A percentile compares a stretch with the other conserved stretches of the same genome.
These are phyloP conservation scores for Trametes cingulata DNA, from an alignment of 768 basidiomycete genomes.

Conservation along the genomic window DNA sequence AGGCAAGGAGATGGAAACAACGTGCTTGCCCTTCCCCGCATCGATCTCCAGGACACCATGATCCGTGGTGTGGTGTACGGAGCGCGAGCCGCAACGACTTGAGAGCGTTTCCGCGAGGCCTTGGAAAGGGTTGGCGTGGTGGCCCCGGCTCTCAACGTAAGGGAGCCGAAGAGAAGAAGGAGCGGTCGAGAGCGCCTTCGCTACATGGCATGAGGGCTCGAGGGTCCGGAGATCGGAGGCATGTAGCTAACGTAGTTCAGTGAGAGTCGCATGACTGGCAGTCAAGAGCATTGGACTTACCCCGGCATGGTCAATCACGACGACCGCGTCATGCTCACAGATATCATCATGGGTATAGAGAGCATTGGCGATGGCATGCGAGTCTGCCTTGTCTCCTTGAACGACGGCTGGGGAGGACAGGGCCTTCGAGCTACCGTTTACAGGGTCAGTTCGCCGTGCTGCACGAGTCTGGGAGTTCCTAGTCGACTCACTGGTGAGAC, in stretches of 20 bases:
- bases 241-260: conserved; percentile 50
- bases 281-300: conserved; percentile 42
- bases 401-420: conserved; percentile 33
- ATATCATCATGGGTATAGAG: conserved; percentile 40
- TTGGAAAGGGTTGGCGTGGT: conserved; percentile 31
- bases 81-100: conserved; percentile 52
- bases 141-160: conserved; percentile 44
- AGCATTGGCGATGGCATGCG: conserved; percentile 37
- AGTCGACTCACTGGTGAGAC: conserved; percentile 51
- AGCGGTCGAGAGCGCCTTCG: conserved; percentile 47
- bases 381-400: conserved; percentile 17
- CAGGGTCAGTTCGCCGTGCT: neutral
- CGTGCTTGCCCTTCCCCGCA: conserved; percentile 56
- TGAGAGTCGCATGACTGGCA: neutral
- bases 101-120: conserved; percentile 47
- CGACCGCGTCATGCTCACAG: conserved; percentile 65
- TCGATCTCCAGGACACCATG: conserved; percentile 26
- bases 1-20: conserved; percentile 60
- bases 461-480: neutral
- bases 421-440: conserved; percentile 44
- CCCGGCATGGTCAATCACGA: conserved; percentile 71
- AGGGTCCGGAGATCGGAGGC: conserved; percentile 74
- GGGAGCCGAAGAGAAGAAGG: conserved; percentile 63
- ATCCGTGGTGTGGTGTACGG: conserved; percentile 34
- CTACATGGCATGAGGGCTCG: conserved; percentile 50